These are phyloP conservation scores for Curvularia sp. DNA, from an alignment of 2,329 filamentous ascomycete genomes.

Conservation along the genomic window DNA sequence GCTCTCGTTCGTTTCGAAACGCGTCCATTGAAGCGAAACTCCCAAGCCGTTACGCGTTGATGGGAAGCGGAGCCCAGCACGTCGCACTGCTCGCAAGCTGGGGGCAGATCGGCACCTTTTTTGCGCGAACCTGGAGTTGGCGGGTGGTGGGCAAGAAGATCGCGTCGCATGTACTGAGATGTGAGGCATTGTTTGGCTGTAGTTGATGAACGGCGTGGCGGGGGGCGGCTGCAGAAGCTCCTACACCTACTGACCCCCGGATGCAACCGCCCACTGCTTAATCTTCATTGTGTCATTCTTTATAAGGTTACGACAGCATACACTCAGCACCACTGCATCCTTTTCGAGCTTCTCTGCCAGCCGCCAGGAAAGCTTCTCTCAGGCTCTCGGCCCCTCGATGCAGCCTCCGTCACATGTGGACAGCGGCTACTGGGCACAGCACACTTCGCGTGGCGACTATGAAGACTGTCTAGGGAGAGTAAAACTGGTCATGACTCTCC, in stretches of 20 bases:
- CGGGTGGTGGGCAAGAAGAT: not conserved
- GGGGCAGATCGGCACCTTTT: not conserved
- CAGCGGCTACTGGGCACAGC: constrained; percentile 10
- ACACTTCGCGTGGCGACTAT: not conserved
- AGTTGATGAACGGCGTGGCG: not conserved
- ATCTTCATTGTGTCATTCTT: not conserved
- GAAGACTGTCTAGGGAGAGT: not conserved
- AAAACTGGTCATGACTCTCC: not conserved
- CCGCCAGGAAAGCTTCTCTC: not conserved
- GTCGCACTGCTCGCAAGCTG: not conserved
- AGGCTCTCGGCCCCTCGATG: not conserved
- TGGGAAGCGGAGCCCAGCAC: not conserved
- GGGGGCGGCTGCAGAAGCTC: not conserved
- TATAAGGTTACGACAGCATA: not conserved
- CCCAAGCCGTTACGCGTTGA: not conserved
- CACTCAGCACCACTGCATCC: not conserved
- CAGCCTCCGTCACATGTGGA: constrained; percentile 13
- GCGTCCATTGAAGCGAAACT: constrained; percentile 11
- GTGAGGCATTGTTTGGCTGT: not conserved
- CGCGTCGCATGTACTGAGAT: not conserved
- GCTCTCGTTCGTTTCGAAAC: constrained; percentile 15
- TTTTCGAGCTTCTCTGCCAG: not conserved
- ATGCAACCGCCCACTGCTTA: not conserved
- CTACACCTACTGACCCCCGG: not conserved
- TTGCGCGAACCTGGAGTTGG: not conserved